Evolutionary conservation across 208 protist species (phyloP), one percentile per base, ranked within the genome.

Genomic region (Acanthamoeba quina): DNA sequence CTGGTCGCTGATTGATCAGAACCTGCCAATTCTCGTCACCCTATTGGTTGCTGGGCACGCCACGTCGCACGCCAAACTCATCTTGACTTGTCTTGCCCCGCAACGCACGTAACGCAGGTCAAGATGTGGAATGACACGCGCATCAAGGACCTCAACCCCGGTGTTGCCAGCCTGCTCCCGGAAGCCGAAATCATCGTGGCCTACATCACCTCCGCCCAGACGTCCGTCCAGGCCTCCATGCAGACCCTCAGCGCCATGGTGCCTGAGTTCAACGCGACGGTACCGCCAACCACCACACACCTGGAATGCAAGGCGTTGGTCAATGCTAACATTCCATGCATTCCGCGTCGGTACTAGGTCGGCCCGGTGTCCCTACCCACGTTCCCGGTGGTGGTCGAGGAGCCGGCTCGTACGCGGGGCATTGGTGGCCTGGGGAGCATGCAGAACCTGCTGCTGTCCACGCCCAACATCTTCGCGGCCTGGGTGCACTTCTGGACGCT

Each of bases 151-250:
- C 64, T 72, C 64, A 72, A 72, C 17, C 64, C 64, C 29, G 64
- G 17, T 6, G 64, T 72, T 3, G 64, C 64, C n/a, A 9, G 19
- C 24, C 64, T 72, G 64, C 64, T 72, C 15, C 64, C 64, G 29
- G 64, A 17, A 37, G 17, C 24, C n/a, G 64, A 72, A 1, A 72
- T 72, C 64, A 31, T 37, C 26, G 64, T 72, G 11, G 64, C 64
- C 64, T 72, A 72, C 64, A 72, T 72, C 29, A 72, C 64, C 29
- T 37, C 64, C 29, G 29, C 64, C 11, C 64, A 72, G 29, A 72
- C 64, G 29, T 72, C 64, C 11, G 64, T 72, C 64, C 64, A 72
- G 64, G 64, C 64, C 64, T 72, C 64, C 64, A 72, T 72, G 64
- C n/a, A 72, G 64, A 13, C 29, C 29, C 64, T 72, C n/a, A 72